Percentiles rank a stretch among this genome's conserved stretches.
These are phyloP conservation scores for Lentinula novae-zelandiae DNA, from an alignment of 1,284 basidiomycete genomes.

Conservation along the genomic window DNA sequence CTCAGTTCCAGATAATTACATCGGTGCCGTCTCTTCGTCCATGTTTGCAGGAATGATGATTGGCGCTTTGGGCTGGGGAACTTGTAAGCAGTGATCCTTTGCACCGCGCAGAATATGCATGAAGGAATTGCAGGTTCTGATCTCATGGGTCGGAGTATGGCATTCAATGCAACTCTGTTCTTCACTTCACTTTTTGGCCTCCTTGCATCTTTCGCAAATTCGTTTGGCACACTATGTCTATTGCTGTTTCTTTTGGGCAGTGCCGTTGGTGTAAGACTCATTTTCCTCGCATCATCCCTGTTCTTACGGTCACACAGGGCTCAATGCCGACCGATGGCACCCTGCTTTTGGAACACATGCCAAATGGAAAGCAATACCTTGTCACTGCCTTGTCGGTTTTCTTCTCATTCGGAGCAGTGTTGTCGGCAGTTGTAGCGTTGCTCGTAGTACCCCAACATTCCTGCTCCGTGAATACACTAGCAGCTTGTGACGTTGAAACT, in stretches of 20 bases:
- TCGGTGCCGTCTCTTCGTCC: slow-evolving; percentile 73
- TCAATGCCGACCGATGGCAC: slow-evolving; percentile 98
- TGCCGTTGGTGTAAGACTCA: slow-evolving; percentile 73
- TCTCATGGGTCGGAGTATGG: slow-evolving; percentile 79
- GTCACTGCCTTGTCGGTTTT: slow-evolving; percentile 95
- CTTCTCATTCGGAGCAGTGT: slow-evolving; percentile 88
- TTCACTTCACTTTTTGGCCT: slow-evolving; percentile 90
- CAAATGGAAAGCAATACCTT: slow-evolving; percentile 86
- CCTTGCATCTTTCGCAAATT: slow-evolving; percentile 73
- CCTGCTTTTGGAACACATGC: slow-evolving; percentile 91
- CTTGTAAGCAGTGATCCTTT: slow-evolving; percentile 46
- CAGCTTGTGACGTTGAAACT: slow-evolving; percentile 57
- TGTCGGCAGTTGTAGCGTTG: slow-evolving; percentile 78
- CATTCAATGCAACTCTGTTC: slow-evolving; percentile 91
- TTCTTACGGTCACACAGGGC: slow-evolving; percentile 44
- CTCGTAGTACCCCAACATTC: slow-evolving; percentile 76
- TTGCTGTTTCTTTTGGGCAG: slow-evolving; percentile 87
- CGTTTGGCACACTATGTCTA: slow-evolving; percentile 71
- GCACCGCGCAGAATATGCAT: slow-evolving; percentile 4
- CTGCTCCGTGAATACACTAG: slow-evolving; percentile 46
- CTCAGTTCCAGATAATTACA: slow-evolving; percentile 68
- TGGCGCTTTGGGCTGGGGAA: slow-evolving; percentile 90
- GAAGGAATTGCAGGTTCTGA: slow-evolving; percentile 50
- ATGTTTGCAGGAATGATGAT: slow-evolving; percentile 97
- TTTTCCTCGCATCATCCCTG: slow-evolving; percentile 1